phyloP scores from a whole-genome alignment of 768 basidiomycete genomes.

The Panaeolus papilionaceus region DNA sequence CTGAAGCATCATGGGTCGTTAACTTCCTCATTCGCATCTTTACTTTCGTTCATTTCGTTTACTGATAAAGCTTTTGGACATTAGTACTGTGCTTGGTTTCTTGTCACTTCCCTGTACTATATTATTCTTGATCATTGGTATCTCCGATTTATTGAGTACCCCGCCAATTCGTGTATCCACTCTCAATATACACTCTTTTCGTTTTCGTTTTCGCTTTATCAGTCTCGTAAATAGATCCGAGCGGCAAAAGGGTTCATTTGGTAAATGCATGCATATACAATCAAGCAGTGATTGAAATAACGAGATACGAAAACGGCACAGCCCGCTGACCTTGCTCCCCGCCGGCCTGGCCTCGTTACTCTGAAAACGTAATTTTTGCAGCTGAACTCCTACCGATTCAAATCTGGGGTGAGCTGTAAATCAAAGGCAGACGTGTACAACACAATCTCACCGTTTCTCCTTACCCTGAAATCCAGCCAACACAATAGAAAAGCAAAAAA shows the following conservation, averaged over 20 bases:
- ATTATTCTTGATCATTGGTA: constrained; percentile 8
- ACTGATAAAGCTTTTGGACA: background rate
- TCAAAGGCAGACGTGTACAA: background rate
- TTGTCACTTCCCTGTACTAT: background rate
- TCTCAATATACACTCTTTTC: constrained; percentile 8
- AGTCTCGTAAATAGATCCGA: background rate
- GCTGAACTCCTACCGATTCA: constrained; percentile 17
- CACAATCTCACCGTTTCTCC: constrained; percentile 19
- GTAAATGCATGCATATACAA: background rate
- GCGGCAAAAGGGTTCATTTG: background rate
- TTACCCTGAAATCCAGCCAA: constrained; percentile 17
- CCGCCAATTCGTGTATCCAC: constrained; percentile 1
- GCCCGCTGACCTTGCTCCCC: background rate
- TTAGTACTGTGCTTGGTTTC: background rate
- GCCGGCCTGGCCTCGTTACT: background rate
- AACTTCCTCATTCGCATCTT: background rate
- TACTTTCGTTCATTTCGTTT: background rate
- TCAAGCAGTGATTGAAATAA: background rate
- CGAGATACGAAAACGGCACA: background rate
- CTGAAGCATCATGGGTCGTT: background rate
- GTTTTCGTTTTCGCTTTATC: background rate
- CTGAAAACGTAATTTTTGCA: constrained; percentile 16
- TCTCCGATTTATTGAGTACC: constrained; percentile 3
- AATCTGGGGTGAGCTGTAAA: constrained; percentile 8
- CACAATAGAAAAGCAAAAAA: constrained; percentile 16